Evolutionary conservation across 1,139 yeast species (phyloP).

Genomic region (Pichia sp.): DNA sequence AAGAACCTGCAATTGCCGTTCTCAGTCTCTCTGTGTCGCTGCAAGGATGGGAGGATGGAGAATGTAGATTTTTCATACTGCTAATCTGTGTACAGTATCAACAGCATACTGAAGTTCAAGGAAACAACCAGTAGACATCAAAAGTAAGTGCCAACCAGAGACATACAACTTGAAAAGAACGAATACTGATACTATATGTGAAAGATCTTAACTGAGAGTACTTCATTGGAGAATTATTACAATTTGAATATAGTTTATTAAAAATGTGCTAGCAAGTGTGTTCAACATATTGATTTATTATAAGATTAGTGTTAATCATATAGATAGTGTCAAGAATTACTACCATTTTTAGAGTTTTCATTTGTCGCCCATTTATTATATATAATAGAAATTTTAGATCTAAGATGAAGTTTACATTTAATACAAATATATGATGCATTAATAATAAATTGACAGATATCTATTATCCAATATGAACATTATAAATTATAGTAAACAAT

Average conservation of each 20-base stretch:
- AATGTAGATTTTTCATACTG: conserved; percentile 4
- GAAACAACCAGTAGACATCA: conserved; percentile 11
- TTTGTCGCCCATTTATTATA: too few species aligned
- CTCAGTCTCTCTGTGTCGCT: neutral
- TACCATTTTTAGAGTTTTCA: too few species aligned
- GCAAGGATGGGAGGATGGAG: neutral
- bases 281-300: neutral
- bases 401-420: too few species aligned
- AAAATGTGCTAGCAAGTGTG: neutral
- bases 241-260: neutral
- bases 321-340: too few species aligned
- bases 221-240: neutral
- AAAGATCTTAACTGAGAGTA: neutral
- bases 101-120: neutral
- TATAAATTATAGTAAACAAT: too few species aligned
- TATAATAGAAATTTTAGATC: too few species aligned
- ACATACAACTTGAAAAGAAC: neutral
- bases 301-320: neutral
- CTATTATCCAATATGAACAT: too few species aligned
- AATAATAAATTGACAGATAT: too few species aligned
- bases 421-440: too few species aligned
- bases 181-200: neutral
- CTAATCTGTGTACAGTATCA: neutral
- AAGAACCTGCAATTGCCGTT: neutral
- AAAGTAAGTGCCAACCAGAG: conserved; percentile 7